phyloP scores from a whole-genome alignment of 352 stramenopile species.

The Phytophthora aleatoria region DNA sequence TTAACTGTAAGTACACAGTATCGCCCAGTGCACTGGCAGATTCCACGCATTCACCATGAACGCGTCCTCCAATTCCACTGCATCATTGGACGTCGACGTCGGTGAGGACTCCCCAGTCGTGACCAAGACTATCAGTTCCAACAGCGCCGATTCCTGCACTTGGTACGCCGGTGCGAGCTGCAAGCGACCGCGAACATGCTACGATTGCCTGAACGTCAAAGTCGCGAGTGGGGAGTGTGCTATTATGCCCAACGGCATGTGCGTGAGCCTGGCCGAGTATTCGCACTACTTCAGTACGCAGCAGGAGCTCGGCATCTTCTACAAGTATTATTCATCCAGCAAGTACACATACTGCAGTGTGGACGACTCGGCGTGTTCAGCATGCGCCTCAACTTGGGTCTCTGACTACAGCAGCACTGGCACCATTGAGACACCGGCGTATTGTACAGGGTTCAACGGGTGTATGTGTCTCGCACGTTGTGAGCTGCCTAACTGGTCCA shows the following conservation, averaged over 20 bases:
- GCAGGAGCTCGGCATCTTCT: slow-evolving; percentile 23
- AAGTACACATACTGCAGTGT: slow-evolving; percentile 40
- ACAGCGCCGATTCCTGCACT: slow-evolving; percentile 34
- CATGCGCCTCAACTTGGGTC: slow-evolving; percentile 31
- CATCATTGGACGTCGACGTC: slow-evolving; percentile 2
- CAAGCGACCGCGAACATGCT: slow-evolving; percentile 51
- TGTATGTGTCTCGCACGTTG: slow-evolving; percentile 38
- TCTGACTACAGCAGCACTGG: slow-evolving; percentile 28
- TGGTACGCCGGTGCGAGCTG: slow-evolving; percentile 40
- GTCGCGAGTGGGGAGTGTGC: slow-evolving; percentile 24
- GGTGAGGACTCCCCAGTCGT: slow-evolving; percentile 9
- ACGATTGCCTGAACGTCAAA: slow-evolving; percentile 60
- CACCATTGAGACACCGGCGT: slow-evolving; percentile 16
- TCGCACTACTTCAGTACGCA: slow-evolving; percentile 21
- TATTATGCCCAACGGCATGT: slow-evolving; percentile 32
- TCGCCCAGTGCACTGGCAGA: neutral
- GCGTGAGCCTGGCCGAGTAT: slow-evolving; percentile 29
- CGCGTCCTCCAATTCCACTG: slow-evolving; percentile 22
- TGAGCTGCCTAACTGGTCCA: slow-evolving; percentile 30
- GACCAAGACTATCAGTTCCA: slow-evolving; percentile 32
- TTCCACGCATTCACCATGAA: slow-evolving; percentile 16
- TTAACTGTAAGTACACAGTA: neutral
- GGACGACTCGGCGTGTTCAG: slow-evolving; percentile 27
- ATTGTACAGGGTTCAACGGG: slow-evolving; percentile 27
- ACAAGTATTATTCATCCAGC: slow-evolving; percentile 37